A percentile compares a stretch with the other conserved stretches of the same genome.
Conservation (phyloP, 345 rosid genomes). For the Salix koriyanagi region DNA sequence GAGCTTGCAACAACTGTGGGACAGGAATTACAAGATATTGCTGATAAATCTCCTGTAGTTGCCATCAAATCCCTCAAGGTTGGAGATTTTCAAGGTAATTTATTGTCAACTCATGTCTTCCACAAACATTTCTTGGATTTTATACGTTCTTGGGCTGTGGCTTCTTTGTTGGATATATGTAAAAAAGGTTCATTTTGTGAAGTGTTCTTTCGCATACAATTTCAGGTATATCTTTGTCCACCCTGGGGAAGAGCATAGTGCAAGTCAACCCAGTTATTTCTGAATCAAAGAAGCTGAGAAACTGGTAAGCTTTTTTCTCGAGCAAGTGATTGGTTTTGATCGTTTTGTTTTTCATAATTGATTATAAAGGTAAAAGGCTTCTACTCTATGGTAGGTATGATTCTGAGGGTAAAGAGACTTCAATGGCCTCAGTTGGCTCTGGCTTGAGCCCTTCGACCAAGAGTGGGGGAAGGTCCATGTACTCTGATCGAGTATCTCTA, state of each 20-base stretch:
- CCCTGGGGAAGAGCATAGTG: slow-evolving; percentile 59
- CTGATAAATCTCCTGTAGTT: slow-evolving; percentile 63
- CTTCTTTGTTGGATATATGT: background rate
- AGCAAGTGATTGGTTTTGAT: background rate
- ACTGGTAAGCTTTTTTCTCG: slow-evolving; percentile 42
- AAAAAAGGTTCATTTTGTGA: background rate
- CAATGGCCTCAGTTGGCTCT: slow-evolving; percentile 68
- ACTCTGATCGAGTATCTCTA: slow-evolving; percentile 54
- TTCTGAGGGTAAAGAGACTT: slow-evolving; percentile 70
- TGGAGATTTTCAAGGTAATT: slow-evolving; percentile 87
- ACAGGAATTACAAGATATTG: slow-evolving; percentile 64
- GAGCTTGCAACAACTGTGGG: slow-evolving; percentile 74
- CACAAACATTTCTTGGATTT: background rate
- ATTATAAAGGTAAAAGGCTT: background rate
- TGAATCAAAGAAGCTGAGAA: slow-evolving; percentile 63
- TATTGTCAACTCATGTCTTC: background rate
- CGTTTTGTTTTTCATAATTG: background rate
- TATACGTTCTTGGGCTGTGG: background rate
- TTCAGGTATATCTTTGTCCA: slow-evolving; percentile 74
- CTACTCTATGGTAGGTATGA: slow-evolving; percentile 52
- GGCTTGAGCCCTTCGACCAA: slow-evolving; percentile 55
- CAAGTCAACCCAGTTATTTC: slow-evolving; percentile 65
- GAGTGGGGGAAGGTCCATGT: slow-evolving; percentile 65
- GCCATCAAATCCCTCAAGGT: slow-evolving; percentile 85
- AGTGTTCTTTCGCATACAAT: background rate